Evolutionary conservation across 805 yeast species (phyloP).

Genomic region (Candida alai): DNA sequence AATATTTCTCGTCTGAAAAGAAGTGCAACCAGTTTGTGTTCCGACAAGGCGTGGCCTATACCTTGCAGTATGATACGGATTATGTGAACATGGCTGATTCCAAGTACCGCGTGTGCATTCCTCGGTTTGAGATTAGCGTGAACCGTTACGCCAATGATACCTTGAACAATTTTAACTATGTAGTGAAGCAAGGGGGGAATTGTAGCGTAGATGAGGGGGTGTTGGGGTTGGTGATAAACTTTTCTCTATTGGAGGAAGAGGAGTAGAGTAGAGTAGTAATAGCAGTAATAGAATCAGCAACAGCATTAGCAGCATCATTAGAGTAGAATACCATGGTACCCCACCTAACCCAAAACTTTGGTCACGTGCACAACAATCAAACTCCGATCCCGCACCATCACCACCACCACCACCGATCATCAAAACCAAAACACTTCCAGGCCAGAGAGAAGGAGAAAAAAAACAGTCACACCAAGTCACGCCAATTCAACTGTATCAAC

Average conservation of each 20-base stretch:
- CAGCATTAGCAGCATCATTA: no score
- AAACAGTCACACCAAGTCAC: conserved; percentile 14
- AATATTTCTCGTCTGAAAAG: conserved; percentile 36
- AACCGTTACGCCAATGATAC: conserved; percentile 40
- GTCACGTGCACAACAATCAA: no score
- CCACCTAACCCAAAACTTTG: no score
- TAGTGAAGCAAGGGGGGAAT: conserved; percentile 34
- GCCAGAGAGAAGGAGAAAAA: conserved; percentile 6
- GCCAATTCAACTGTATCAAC: not conserved
- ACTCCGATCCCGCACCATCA: no score
- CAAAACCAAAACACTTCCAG: no score
- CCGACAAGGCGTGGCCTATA: conserved; percentile 33
- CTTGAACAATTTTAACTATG: conserved; percentile 45
- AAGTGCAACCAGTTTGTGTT: conserved; percentile 42
- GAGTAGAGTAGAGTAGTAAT: conserved; percentile 1
- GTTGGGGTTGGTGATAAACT: conserved; percentile 34
- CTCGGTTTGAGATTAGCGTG: conserved; percentile 45
- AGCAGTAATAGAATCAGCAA: no score
- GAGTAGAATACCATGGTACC: no score
- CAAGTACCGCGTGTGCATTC: conserved; percentile 48
- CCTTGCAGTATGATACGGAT: conserved; percentile 53
- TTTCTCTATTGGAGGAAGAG: conserved; percentile 33
- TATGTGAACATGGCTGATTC: conserved; percentile 48
- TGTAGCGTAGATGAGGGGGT: conserved; percentile 30
- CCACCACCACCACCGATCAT: conserved; percentile 1